phyloP scores from a whole-genome alignment of 345 rosid genomes.

The Pistacia integerrima region DNA sequence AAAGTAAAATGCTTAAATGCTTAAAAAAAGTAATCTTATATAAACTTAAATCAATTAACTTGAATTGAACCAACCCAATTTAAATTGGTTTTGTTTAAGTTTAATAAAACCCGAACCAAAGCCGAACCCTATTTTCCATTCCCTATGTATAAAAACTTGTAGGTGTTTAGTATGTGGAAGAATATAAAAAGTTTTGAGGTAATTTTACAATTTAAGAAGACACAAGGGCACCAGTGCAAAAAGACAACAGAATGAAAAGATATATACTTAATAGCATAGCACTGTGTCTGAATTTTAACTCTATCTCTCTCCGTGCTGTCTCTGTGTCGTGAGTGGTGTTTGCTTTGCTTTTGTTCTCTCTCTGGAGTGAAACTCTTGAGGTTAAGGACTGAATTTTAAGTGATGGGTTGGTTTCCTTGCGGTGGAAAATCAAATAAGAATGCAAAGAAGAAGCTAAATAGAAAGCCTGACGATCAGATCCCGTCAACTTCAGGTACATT shows the following conservation, averaged over 20 bases:
- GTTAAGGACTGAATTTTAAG: background rate
- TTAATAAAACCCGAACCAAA: no score
- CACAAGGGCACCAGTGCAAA: slow-evolving; percentile 22
- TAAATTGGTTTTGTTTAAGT: no score
- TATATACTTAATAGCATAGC: background rate
- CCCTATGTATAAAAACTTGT: no score
- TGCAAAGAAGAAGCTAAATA: slow-evolving; percentile 32
- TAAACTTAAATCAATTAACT: background rate
- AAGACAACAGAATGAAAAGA: background rate
- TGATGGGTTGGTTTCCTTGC: slow-evolving; percentile 55
- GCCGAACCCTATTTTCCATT: no score
- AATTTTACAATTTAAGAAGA: background rate
- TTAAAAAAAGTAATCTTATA: no score
- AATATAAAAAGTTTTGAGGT: background rate
- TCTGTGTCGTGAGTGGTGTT: slow-evolving; percentile 1
- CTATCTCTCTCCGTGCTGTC: background rate
- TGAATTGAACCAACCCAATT: no score
- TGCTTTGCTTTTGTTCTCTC: slow-evolving; percentile 23
- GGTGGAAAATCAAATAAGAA: slow-evolving; percentile 45
- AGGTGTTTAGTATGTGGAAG: no score
- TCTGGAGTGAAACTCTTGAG: background rate
- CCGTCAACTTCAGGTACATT: slow-evolving; percentile 52
- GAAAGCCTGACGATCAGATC: slow-evolving; percentile 47
- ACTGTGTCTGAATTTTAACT: slow-evolving; percentile 12
- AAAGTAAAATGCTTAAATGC: no score